These are phyloP conservation scores for Chenopodium quinoa DNA, from an alignment of 148 eudicot species.

Conservation along the genomic window DNA sequence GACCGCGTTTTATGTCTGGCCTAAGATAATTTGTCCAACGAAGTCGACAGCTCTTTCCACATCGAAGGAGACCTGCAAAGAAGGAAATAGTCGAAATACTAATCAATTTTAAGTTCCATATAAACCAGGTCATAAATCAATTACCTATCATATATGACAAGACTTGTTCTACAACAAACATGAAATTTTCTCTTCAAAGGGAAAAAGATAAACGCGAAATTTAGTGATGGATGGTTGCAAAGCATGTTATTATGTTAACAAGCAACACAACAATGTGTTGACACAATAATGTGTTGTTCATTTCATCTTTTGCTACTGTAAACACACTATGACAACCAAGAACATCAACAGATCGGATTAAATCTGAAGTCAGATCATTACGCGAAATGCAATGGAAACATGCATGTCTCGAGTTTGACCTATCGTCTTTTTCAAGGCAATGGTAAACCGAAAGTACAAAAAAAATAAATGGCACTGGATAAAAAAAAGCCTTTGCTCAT, in stretches of 20 bases:
- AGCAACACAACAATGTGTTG: background rate
- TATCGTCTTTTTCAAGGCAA: too few species aligned
- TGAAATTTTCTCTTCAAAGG: background rate
- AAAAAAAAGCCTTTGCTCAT: background rate
- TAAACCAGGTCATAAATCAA: background rate
- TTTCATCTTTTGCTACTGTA: background rate
- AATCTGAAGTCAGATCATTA: too few species aligned
- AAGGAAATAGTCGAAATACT: background rate
- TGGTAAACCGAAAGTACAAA: too few species aligned
- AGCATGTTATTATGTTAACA: background rate
- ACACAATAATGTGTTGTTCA: background rate
- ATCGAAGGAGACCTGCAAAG: conserved; percentile 60
- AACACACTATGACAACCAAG: background rate
- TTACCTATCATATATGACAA: background rate
- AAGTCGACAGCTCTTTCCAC: conserved; percentile 89
- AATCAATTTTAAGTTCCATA: background rate
- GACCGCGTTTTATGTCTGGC: conserved; percentile 75
- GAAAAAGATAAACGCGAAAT: background rate
- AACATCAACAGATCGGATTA: too few species aligned
- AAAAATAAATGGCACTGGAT: background rate
- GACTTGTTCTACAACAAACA: background rate
- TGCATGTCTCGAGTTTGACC: background rate
- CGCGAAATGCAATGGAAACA: too few species aligned
- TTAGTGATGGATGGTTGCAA: background rate
- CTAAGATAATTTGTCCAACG: conserved; percentile 85